Evolutionary conservation across 2,329 filamentous ascomycete genomes (phyloP), one percentile per base, ranked within the genome.

Genomic region (Fusarium sarcochroum): DNA sequence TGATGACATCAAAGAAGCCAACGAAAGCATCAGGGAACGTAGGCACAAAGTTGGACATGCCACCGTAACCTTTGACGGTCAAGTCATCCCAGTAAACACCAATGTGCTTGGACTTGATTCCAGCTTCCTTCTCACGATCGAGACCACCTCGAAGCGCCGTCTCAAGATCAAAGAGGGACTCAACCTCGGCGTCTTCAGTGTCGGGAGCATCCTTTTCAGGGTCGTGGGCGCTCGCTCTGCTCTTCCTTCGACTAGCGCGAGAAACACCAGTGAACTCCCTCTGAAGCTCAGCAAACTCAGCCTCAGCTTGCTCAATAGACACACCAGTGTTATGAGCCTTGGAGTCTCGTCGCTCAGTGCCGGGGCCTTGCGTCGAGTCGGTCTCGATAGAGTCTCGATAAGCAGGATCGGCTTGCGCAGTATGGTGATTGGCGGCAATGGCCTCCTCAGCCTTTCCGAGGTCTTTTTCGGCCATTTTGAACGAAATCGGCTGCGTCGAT

Each of bases 11-110:
- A 81, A 97, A 89, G 71, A 94, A 94, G 71, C 89, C 86, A 71
- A 92, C 78, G 54, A 94, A 88, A 2, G 92, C 91, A 76, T 94
- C 89, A 0, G 93, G 92, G 71, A 96, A 95, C 0, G 92, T 95
- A 76, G 84, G 76, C 35, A 90, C 88, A 66, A 89, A 92, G 76
- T 93, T 94, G 71, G 90, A 89, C 53, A 87, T 85, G 32, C 93
- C 92, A 23, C 92, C 91, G 66, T 90, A 87, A 15, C 93, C 93
- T 76, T 87, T 89, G 38, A 96, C 93, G 0, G 91, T 93, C 48
- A 97, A 80, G 18, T 86, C 85, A 54, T 96, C 88, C 92, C 93
- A 97, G 66, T 92, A 87, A 1, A 93, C 91, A 30, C 92, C 91
- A 62, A 94, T 91, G 71, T 91, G 89, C 82, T 97, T 97, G 7